phyloP scores from a whole-genome alignment of 768 basidiomycete genomes.

The Bullera alba region DNA sequence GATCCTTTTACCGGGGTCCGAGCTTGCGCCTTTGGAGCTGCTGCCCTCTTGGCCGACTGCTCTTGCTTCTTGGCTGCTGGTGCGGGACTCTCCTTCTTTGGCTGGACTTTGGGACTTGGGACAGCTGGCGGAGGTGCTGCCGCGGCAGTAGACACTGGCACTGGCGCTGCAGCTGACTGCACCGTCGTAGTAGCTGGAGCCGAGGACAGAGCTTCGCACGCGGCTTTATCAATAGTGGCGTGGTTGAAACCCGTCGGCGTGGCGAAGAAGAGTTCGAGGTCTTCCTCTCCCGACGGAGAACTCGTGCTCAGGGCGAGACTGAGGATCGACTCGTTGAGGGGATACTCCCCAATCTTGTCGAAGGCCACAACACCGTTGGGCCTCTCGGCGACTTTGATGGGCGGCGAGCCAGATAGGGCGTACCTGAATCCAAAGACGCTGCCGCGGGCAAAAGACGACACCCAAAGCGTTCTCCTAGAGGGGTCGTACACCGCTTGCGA shows the following conservation, averaged over 20 bases:
- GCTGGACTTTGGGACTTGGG: background rate
- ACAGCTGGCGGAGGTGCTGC: too few species aligned
- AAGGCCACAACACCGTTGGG: conserved; percentile 13
- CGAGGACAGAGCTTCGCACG: background rate
- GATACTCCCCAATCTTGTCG: conserved; percentile 17
- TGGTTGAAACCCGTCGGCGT: conserved; percentile 21
- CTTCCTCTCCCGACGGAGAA: conserved; percentile 5
- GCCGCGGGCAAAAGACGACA: conserved; percentile 19
- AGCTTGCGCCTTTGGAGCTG: background rate
- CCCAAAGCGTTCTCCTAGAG: conserved; percentile 15
- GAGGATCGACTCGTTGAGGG: conserved; percentile 22
- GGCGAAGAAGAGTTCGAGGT: conserved; percentile 24
- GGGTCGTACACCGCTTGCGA: conserved; percentile 27
- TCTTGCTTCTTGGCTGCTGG: background rate
- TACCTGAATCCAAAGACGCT: conserved; percentile 31
- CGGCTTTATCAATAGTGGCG: conserved; percentile 7
- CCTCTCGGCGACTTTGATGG: conserved; percentile 12
- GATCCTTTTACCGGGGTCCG: background rate
- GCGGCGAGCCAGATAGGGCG: conserved; percentile 25
- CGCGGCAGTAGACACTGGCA: too few species aligned
- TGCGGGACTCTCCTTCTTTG: background rate
- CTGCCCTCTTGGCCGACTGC: background rate
- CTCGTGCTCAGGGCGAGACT: conserved; percentile 6
- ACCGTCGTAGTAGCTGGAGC: background rate
- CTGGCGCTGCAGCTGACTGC: too few species aligned